These are phyloP conservation scores for Xylariaceae sp. DNA, from an alignment of 2,329 filamentous ascomycete genomes.

Conservation along the genomic window DNA sequence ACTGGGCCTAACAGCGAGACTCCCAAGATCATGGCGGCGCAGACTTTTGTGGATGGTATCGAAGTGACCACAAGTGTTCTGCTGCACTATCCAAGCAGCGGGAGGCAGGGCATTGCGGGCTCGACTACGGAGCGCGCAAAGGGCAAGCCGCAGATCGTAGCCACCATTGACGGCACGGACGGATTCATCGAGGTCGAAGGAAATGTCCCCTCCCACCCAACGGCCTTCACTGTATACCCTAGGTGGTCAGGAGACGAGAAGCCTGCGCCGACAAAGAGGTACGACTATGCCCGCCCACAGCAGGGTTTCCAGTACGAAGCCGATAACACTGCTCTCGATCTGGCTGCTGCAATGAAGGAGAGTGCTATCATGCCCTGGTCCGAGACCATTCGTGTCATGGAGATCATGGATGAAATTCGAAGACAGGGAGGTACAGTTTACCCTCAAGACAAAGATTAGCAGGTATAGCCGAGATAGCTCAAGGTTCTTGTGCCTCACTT, in stretches of 20 bases:
- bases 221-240: conserved; percentile 34
- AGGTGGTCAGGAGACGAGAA: conserved; percentile 23
- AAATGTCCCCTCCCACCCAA: conserved; percentile 29
- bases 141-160: conserved; percentile 25
- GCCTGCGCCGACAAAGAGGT: conserved; percentile 27
- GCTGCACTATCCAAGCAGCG: conserved; percentile 36
- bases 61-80: conserved; percentile 36
- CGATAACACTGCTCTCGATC: conserved; percentile 39
- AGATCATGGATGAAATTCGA: conserved; percentile 45
- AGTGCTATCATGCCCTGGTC: conserved; percentile 42
- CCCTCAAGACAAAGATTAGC: not conserved
- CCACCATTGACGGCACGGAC: conserved; percentile 38
- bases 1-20: conserved; percentile 24
- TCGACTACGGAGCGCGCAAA: conserved; percentile 31
- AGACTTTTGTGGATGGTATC: conserved; percentile 33
- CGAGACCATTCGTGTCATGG: conserved; percentile 43
- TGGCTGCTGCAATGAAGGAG: conserved; percentile 35
- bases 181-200: conserved; percentile 38
- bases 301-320: conserved; percentile 44
- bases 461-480: too few species aligned
- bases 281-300: conserved; percentile 35
- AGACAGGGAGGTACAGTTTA: conserved; percentile 17
- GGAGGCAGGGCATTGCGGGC: conserved; percentile 40
- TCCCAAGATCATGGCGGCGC: conserved; percentile 35
- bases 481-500: too few species aligned